Base-by-base conservation (phyloP, 306 rosid species). In the Vigna unguiculata region DNA sequence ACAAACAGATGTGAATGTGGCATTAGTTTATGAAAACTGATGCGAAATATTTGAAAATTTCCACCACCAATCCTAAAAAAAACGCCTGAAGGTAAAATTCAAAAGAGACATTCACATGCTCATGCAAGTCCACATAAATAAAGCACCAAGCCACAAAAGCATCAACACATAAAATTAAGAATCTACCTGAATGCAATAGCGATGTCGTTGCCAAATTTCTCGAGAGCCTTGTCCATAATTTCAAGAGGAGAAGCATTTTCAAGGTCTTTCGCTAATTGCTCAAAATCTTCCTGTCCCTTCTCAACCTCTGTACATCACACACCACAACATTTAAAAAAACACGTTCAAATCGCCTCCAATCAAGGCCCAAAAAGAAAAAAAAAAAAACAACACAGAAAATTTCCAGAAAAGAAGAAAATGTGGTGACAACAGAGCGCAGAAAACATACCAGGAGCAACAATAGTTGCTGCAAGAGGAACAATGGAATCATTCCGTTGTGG, bases 171-270 rank as follows among this genome's bases (percentile, higher is more conserved):
- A 46, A 45, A 20, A 19, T 3, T 16, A 70, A 32, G 28, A 73
- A 74, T 34, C 55, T 59, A 90, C 99, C 97, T 95, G 88, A 92
- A 95, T 34, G 97, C 99, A 86, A 95, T 92, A 24, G 97, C 97
- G 51, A 95, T 89, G 71, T 90, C 96, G 17, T 83, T 75, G 65
- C 99, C 99, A 43, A 95, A 92, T 71, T 83, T 87, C 83, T 89
- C 97, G 1, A 95, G 89, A 16, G 97, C 99, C 75, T 71, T 89
- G 12, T 92, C 97, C 86, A 95, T 92, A 25, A 95, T 82, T 69
- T 92, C 90, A 81, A 92, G 93, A 72, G 99, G 99, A 12, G 97
- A 95, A 64, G 97, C 96, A 82, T 81, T 88, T 69, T 80, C 91
- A 52, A 92, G 96, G 70, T 41, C 85, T 51, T 74, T 80, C n/a